Conservation (phyloP, 345 rosid genomes). For the Linum trigynum region DNA sequence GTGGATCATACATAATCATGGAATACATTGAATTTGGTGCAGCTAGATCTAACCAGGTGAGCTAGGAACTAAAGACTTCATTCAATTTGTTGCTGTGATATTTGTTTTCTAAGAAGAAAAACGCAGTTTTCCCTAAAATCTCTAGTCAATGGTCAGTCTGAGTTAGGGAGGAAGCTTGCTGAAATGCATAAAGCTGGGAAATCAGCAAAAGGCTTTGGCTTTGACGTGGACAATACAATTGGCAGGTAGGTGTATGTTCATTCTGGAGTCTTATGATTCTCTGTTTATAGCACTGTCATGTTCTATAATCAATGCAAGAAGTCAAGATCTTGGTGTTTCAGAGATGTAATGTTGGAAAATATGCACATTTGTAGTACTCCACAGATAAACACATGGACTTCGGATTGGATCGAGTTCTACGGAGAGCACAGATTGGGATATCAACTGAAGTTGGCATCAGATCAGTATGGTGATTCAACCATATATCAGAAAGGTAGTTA, state of each 20-base stretch:
- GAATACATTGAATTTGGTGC: constrained; percentile 75
- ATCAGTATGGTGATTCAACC: constrained; percentile 61
- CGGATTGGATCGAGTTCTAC: constrained; percentile 81
- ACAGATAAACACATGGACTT: constrained; percentile 83
- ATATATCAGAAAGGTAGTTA: constrained; percentile 63
- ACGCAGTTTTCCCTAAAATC: too few relatives aligned
- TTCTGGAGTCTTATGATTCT: not conserved
- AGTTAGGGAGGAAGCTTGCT: constrained; percentile 75
- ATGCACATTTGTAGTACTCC: constrained; percentile 49
- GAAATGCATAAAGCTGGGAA: constrained; percentile 92
- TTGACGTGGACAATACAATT: constrained; percentile 80
- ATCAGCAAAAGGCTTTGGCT: constrained; percentile 76
- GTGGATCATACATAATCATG: constrained; percentile 90
- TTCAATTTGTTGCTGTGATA: constrained; percentile 6
- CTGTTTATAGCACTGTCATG: not conserved
- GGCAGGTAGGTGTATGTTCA: constrained; percentile 48
- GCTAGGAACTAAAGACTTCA: not conserved
- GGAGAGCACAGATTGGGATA: constrained; percentile 78
- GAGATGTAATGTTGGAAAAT: not conserved
- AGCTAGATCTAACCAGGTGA: constrained; percentile 79
- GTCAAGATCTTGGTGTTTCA: not conserved
- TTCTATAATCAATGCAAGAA: not conserved
- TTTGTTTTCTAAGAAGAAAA: constrained; percentile 9
- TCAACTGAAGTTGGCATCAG: constrained; percentile 67
- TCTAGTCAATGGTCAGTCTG: constrained; percentile 39